Conservation (phyloP, 75 land plant species). For the Pinus taeda region DNA sequence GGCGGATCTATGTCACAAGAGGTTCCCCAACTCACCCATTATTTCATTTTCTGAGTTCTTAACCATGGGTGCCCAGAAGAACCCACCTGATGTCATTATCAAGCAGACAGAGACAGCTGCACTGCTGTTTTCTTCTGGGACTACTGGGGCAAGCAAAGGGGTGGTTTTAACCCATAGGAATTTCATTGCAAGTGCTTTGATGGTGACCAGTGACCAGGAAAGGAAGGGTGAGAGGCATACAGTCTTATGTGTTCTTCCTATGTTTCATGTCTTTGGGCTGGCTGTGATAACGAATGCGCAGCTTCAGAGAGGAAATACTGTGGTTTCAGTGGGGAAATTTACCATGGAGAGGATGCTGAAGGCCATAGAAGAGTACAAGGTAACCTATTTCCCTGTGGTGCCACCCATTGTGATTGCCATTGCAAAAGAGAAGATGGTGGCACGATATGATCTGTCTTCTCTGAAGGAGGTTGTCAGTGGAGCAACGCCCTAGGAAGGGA, state of each 20-base stretch:
- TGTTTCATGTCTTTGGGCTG: constrained; percentile 37
- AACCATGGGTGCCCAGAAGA: neutral
- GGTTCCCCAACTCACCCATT: neutral
- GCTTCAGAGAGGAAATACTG: constrained; percentile 17
- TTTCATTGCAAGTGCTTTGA: constrained; percentile 1
- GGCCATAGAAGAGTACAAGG: constrained; percentile 16
- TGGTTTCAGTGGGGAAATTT: constrained; percentile 16
- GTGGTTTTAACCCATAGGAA: no score
- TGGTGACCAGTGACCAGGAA: constrained; percentile 10
- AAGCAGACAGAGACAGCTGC: neutral
- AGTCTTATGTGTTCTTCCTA: constrained; percentile 16
- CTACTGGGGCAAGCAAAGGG: no score
- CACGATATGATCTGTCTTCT: constrained; percentile 24
- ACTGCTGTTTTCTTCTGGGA: no score
- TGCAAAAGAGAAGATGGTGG: constrained; percentile 14
- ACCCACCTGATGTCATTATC: neutral
- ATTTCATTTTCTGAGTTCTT: neutral
- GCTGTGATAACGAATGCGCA: constrained; percentile 9
- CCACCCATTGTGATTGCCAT: constrained; percentile 37
- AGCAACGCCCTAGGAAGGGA: constrained; percentile 43
- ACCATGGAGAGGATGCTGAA: constrained; percentile 7
- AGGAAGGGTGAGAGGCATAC: constrained; percentile 1
- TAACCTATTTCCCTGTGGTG: constrained; percentile 23
- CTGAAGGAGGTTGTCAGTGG: constrained; percentile 24
- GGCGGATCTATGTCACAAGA: neutral